Evolutionary conservation across 345 rosid species (phyloP).

Genomic region (Eucalyptus dawsonii): DNA sequence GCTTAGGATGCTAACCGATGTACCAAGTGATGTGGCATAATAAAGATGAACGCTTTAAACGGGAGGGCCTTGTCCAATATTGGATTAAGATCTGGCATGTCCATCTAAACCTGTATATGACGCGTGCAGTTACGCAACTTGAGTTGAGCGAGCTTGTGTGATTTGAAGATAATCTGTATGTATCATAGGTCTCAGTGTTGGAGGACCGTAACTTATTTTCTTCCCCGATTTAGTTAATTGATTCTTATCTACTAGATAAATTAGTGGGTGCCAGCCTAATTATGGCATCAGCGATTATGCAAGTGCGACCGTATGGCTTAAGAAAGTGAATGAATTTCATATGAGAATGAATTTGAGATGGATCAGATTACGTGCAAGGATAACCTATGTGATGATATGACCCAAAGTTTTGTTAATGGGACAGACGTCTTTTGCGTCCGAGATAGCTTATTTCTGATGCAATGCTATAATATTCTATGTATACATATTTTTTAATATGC

Average conservation of each 20-base stretch:
- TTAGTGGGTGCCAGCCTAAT: not conserved
- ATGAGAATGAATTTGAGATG: not conserved
- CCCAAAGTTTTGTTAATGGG: not conserved
- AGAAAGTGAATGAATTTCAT: not conserved
- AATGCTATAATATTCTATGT: not conserved
- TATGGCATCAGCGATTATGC: not conserved
- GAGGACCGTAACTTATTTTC: not conserved
- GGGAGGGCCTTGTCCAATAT: not conserved
- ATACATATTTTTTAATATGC: not conserved
- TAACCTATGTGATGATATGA: not conserved
- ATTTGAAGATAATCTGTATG: not conserved
- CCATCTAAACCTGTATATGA: not conserved
- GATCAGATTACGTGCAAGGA: not conserved
- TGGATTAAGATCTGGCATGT: not conserved
- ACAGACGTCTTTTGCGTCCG: not conserved
- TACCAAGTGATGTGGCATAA: not conserved
- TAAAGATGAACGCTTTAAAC: not conserved
- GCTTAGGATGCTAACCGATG: not conserved
- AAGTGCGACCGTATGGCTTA: not conserved
- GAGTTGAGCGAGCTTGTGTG: accelerated
- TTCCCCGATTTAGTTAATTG: not conserved
- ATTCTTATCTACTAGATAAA: not conserved
- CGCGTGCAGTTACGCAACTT: accelerated
- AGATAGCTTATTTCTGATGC: not conserved
- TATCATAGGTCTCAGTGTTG: not conserved